These are phyloP conservation scores for Pythium myriotylum DNA, from an alignment of 352 stramenopile genomes.

Conservation along the genomic window DNA sequence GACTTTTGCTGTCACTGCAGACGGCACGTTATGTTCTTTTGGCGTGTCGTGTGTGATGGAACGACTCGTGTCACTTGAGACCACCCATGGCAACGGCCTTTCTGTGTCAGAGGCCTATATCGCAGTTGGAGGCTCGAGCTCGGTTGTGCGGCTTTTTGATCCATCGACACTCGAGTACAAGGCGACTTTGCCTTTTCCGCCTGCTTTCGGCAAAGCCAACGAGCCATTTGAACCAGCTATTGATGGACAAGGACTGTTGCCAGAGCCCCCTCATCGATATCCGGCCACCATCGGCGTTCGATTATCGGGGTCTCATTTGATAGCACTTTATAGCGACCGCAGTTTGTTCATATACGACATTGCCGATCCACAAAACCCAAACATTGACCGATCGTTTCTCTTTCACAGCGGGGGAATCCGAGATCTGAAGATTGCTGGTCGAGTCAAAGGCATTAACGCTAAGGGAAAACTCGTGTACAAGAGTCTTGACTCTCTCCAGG, in stretches of 20 bases:
- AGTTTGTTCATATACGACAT: constrained; percentile 83
- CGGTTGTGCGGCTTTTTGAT: constrained; percentile 74
- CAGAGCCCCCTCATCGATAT: constrained; percentile 55
- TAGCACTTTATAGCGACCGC: constrained; percentile 78
- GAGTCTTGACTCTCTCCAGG: constrained; percentile 16
- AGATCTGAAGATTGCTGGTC: constrained; percentile 62
- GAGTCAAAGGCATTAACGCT: constrained; percentile 48
- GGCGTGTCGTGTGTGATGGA: constrained; percentile 75
- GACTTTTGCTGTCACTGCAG: constrained; percentile 69
- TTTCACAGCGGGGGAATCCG: constrained; percentile 77
- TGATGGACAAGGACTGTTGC: constrained; percentile 38
- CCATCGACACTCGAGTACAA: constrained; percentile 75
- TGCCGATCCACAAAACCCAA: constrained; percentile 44
- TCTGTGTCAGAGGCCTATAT: constrained; percentile 79
- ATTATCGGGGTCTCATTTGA: constrained; percentile 59
- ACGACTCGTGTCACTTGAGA: constrained; percentile 71
- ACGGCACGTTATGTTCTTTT: constrained; percentile 82
- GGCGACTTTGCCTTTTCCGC: constrained; percentile 72
- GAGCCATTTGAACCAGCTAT: constrained; percentile 2
- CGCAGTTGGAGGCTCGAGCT: constrained; percentile 61
- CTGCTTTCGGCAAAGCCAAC: constrained; percentile 61
- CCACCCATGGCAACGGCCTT: constrained; percentile 58
- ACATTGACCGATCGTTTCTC: constrained; percentile 74
- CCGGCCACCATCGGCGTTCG: constrained; percentile 59
- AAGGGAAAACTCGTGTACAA: constrained; percentile 65